Evolutionary conservation across 345 rosid species (phyloP).

Genomic region (Eucalyptus regnans): DNA sequence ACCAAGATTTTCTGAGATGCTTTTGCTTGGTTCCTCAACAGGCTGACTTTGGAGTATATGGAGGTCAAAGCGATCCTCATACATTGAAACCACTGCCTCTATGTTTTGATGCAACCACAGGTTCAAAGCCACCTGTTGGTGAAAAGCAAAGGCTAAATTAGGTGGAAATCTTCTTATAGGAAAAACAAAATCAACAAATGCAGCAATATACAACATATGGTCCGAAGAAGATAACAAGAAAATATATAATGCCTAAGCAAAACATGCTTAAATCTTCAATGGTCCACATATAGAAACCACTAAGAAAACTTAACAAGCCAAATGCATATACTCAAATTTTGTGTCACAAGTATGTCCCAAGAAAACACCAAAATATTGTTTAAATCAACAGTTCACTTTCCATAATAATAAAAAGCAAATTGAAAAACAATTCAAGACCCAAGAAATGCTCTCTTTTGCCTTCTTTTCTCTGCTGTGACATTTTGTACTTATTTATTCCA

Average conservation of each 20-base stretch:
- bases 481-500: not conserved
- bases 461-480: not conserved
- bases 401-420: not conserved
- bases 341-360: not conserved
- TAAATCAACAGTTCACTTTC: not conserved
- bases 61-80: conserved; percentile 90
- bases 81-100: conserved; percentile 85
- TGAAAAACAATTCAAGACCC: not conserved
- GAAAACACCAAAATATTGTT: not conserved
- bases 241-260: not conserved
- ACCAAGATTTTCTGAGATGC: conserved; percentile 18
- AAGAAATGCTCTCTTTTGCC: not conserved
- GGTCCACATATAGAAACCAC: not conserved
- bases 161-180: not conserved
- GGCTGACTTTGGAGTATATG: conserved; percentile 34
- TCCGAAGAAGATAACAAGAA: not conserved
- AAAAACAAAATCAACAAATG: not conserved
- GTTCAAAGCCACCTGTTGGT: conserved; percentile 64
- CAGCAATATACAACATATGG: not conserved
- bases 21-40: conserved; percentile 23
- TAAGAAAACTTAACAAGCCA: not conserved
- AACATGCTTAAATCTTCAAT: not conserved
- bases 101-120: conserved; percentile 86
- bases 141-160: not conserved
- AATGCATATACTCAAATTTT: not conserved